A percentile compares a stretch with the other conserved stretches of the same genome.
Evolutionary conservation across 768 basidiomycete species (phyloP).

Genomic region (Psilocybe tampanensis): DNA sequence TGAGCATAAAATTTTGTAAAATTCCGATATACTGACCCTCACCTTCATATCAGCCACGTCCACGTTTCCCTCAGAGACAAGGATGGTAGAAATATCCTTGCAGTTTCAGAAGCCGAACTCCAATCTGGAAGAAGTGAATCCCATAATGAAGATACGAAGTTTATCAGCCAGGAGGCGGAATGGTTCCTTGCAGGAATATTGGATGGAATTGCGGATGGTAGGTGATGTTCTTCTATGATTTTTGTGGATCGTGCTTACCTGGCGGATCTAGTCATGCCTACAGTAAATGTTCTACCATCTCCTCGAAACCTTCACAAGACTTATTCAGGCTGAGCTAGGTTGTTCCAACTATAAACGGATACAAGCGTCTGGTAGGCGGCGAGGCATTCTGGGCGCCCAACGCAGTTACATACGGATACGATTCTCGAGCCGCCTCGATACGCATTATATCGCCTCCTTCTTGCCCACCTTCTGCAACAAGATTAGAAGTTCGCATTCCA

Average conservation of each 20-base stretch:
- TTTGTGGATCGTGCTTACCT: neutral
- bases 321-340: constrained; percentile 41
- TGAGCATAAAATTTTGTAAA: constrained; percentile 27
- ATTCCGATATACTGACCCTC: neutral
- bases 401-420: constrained; percentile 92
- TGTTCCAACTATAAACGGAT: constrained; percentile 93
- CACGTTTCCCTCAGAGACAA: constrained; percentile 84
- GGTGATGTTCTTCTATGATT: neutral
- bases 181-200: constrained; percentile 94
- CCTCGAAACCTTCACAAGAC: neutral
- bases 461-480: constrained; percentile 76
- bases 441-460: constrained; percentile 93
- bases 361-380: constrained; percentile 94
- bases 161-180: constrained; percentile 82
- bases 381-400: constrained; percentile 96
- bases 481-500: constrained; percentile 92
- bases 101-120: constrained; percentile 61
- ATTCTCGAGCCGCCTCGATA: constrained; percentile 90
- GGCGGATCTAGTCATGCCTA: constrained; percentile 66
- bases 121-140: constrained; percentile 69
- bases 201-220: constrained; percentile 88
- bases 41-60: constrained; percentile 62
- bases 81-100: constrained; percentile 79
- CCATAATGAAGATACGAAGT: constrained; percentile 79
- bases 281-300: no score